A percentile compares a stretch with the other conserved stretches of the same genome.
These are phyloP conservation scores for Ophiocordyceps polyrhachis-furcata DNA, from an alignment of 2,329 filamentous ascomycete genomes.

Conservation along the genomic window DNA sequence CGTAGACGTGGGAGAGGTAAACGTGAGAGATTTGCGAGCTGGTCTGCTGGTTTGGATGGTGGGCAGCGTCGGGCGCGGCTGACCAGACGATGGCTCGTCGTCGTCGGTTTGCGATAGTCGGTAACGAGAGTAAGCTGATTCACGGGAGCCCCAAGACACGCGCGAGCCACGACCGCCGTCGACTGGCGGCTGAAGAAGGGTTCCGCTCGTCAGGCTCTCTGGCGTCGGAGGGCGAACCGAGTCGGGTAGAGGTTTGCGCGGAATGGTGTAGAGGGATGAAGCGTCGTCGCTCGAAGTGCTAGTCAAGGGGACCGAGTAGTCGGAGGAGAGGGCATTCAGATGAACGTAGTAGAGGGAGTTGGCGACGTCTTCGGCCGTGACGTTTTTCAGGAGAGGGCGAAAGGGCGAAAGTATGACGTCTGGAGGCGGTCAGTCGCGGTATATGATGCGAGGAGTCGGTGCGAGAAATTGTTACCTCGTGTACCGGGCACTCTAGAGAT, in stretches of 20 bases:
- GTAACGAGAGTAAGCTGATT: not conserved
- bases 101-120: constrained; percentile 2
- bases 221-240: constrained; percentile 10
- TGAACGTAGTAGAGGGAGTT: constrained; percentile 87
- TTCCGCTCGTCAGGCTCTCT: constrained; percentile 5
- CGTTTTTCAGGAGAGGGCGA: constrained; percentile 74
- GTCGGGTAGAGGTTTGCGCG: constrained; percentile 31
- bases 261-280: constrained; percentile 24
- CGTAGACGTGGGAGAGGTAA: constrained; percentile 3
- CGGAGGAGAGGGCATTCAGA: constrained; percentile 35
- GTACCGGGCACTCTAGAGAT: constrained; percentile 87
- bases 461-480: constrained; percentile 38
- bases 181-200: constrained; percentile 1
- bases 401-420: constrained; percentile 85
- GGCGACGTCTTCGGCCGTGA: constrained; percentile 71
- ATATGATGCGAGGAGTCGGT: not conserved
- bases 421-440: constrained; percentile 16
- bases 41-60: constrained; percentile 5
- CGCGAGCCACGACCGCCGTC: not conserved
- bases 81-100: not conserved
- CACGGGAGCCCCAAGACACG: constrained; percentile 7
- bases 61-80: constrained; percentile 2
- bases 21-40: constrained; percentile 11
- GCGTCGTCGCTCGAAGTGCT: constrained; percentile 25
- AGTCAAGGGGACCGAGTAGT: constrained; percentile 18